Conservation (phyloP, 1,139 yeast genomes). For the Waltiozyma sp. region DNA sequence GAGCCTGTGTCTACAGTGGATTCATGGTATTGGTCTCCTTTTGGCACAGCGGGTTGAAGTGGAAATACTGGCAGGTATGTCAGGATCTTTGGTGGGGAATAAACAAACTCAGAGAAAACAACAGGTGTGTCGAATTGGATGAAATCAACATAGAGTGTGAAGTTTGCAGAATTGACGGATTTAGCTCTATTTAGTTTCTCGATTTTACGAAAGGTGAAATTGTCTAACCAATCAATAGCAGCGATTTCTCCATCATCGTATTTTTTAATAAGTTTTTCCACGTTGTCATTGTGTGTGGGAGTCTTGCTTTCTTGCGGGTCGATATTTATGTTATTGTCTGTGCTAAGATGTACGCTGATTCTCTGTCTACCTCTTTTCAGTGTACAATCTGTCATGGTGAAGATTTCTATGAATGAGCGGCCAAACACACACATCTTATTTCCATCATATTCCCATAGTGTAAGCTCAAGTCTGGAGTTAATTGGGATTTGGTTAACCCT, state of each 20-base stretch:
- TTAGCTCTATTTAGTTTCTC: conserved; percentile 30
- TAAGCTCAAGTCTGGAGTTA: conserved; percentile 47
- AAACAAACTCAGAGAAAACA: conserved; percentile 50
- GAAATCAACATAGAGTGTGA: conserved; percentile 54
- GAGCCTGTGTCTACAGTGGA: conserved; percentile 23
- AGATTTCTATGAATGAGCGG: conserved; percentile 46
- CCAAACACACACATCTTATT: conserved; percentile 43
- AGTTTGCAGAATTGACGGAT: conserved; percentile 22
- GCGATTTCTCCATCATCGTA: conserved; percentile 62
- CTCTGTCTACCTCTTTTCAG: conserved; percentile 50
- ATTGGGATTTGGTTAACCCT: conserved; percentile 57
- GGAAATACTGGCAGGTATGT: conserved; percentile 14
- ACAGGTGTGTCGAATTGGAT: conserved; percentile 74
- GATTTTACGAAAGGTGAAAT: conserved; percentile 47
- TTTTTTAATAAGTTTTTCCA: conserved; percentile 47
- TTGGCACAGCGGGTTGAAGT: conserved; percentile 2
- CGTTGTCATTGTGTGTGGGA: conserved; percentile 21
- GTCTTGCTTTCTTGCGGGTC: conserved; percentile 22
- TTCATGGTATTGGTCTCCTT: not conserved
- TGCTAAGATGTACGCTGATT: conserved; percentile 26
- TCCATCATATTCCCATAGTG: conserved; percentile 57
- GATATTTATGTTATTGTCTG: conserved; percentile 5
- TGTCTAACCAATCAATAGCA: conserved; percentile 67
- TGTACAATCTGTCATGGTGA: conserved; percentile 38
- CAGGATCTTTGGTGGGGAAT: conserved; percentile 18